Base-by-base conservation (phyloP, 257 asterid species). In the Solanum ossicruentum region DNA sequence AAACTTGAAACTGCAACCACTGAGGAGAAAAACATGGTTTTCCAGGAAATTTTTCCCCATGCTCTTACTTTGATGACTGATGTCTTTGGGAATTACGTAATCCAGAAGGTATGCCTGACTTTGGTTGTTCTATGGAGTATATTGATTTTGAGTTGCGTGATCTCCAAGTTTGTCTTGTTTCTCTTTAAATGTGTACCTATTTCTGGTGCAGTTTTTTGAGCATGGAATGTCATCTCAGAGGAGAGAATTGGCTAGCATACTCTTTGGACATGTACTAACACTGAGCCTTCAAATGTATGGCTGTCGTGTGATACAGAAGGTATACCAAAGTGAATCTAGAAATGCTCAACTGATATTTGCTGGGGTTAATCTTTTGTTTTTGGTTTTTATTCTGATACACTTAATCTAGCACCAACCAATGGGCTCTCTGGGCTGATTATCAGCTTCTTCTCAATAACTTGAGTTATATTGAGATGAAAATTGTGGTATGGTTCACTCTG, bases 271-370 rank as follows among this genome's bases (percentile, higher is more conserved):
- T 88, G 98, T 96, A 43, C 93, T 96, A 66, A 93, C 91, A 13
- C 91, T 93, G 41, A 93, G 99, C 90, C 98, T 96, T 84, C 99
- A 96, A 89, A 96, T 96, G 99, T 96, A 96, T 84, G 99, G 99
- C 65, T 96, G 99, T 82, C 92, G 99, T 36, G 99, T 96, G 85
- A 96, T 96, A 89, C 99, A 96, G 89, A 96, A 96, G 99, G 99
- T 96, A 88, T 71, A 17, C 39, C 66, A 52, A 26, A 82, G 57
- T 67, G 66, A 71, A 83, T 21, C 43, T 77, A 49, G 39, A 17
- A 26, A 16, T 82, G 26, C 23, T 47, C 15, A 43, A 43, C n/a
- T 58, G 55, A 51, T 43, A 13, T 45, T 39, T 81, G 36, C 75
- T 57, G 21, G 32, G 41, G 49, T 28, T 83, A 28, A 52, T 41